These are phyloP conservation scores for Yamadazyma friedrichii DNA, from an alignment of 1,139 yeast species.

Conservation along the genomic window DNA sequence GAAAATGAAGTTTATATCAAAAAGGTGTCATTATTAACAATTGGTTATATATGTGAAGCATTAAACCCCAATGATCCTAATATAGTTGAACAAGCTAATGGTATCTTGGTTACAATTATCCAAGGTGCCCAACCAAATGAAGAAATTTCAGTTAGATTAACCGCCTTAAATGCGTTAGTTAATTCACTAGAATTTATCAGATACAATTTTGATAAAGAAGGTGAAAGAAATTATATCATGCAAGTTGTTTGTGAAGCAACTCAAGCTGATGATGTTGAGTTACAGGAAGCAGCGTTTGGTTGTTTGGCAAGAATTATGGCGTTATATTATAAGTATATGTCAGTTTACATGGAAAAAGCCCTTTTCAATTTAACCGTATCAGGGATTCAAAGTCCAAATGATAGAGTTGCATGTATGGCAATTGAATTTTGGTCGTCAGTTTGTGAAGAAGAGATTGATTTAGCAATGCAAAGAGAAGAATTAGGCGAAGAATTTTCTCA, in stretches of 20 bases:
- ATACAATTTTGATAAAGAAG: slow-evolving; percentile 85
- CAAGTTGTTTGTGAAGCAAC: slow-evolving; percentile 99
- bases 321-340: slow-evolving; percentile 84
- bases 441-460: slow-evolving; percentile 92
- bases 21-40: slow-evolving; percentile 81
- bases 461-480: slow-evolving; percentile 66
- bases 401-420: slow-evolving; percentile 95
- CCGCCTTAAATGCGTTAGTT: slow-evolving; percentile 89
- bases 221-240: slow-evolving; percentile 96
- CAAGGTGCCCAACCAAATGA: slow-evolving; percentile 92
- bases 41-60: slow-evolving; percentile 94
- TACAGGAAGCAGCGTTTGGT: slow-evolving; percentile 95
- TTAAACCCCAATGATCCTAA: slow-evolving; percentile 85
- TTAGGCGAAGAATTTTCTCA: slow-evolving; percentile 34
- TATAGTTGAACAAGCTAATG: slow-evolving; percentile 82
- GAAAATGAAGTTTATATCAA: slow-evolving; percentile 78
- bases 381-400: slow-evolving; percentile 88
- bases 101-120: slow-evolving; percentile 90
- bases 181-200: slow-evolving; percentile 89
- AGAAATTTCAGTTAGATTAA: slow-evolving; percentile 74
- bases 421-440: slow-evolving; percentile 98
- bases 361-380: slow-evolving; percentile 83
- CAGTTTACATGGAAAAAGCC: slow-evolving; percentile 96
- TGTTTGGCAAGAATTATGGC: slow-evolving; percentile 93
- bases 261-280: slow-evolving; percentile 75